Percentiles rank a stretch among this genome's conserved stretches.
Conservation (phyloP, 148 eudicot genomes). For the Vaccinium macrocarpon region DNA sequence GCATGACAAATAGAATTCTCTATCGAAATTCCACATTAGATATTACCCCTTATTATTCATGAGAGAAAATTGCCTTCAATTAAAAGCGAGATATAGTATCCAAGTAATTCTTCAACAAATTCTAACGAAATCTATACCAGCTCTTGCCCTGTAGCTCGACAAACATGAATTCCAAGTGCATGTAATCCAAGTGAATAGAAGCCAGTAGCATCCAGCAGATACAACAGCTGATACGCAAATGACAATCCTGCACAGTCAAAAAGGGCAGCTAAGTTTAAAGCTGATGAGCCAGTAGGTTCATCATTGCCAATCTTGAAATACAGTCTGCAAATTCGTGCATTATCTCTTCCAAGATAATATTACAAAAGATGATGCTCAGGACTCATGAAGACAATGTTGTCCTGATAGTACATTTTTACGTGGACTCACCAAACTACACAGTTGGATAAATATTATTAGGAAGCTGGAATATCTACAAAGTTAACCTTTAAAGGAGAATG, state of each 20-base stretch:
- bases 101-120: constrained; percentile 5
- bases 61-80: constrained; percentile 5
- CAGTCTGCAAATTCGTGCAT: not conserved
- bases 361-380: not conserved
- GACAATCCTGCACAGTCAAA: constrained; percentile 59
- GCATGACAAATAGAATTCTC: not conserved
- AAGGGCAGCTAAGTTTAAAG: not conserved
- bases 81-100: not conserved
- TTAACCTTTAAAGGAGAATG: not conserved
- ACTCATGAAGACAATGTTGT: not conserved
- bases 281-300: not conserved
- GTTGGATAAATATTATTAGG: not conserved
- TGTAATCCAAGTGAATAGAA: constrained; percentile 93
- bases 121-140: constrained; percentile 50
- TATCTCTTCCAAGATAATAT: not conserved
- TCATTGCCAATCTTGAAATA: not conserved
- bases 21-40: not conserved
- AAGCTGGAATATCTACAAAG: not conserved
- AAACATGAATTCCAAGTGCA: constrained; percentile 86
- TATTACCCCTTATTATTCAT: not conserved
- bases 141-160: constrained; percentile 99
- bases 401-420: not conserved
- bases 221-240: constrained; percentile 92
- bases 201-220: constrained; percentile 95
- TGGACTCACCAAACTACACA: not conserved